Conservation (phyloP, 2,329 filamentous ascomycete species). For the Colletotrichum horii region DNA sequence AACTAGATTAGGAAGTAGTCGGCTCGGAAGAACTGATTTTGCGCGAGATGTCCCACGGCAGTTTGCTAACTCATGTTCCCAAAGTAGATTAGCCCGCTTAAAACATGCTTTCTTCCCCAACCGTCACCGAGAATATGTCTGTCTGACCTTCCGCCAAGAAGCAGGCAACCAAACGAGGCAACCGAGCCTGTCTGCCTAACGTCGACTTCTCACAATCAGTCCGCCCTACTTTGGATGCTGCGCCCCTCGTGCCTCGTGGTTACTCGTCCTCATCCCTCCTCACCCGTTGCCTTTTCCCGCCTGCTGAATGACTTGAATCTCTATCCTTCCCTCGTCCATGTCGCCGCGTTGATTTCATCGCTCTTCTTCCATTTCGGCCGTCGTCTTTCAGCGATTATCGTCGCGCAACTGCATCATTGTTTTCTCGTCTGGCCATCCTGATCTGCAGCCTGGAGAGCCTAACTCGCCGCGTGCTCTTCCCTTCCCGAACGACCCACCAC, state of each 20-base stretch:
- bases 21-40: neutral
- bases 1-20: neutral
- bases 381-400: neutral
- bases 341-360: neutral
- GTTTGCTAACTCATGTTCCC: neutral
- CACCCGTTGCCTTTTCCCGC: neutral
- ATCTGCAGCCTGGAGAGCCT: neutral
- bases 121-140: neutral
- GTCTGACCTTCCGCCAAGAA: neutral
- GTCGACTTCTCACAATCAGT: neutral
- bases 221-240: neutral
- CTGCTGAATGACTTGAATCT: conserved; percentile 1
- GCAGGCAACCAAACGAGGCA: neutral
- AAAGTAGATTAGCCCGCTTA: neutral
- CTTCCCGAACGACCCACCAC: conserved; percentile 17
- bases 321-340: neutral
- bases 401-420: neutral
- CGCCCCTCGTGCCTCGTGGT: neutral
- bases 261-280: neutral
- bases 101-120: neutral
- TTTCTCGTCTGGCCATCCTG: neutral
- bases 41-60: too few relatives aligned
- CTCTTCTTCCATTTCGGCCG: conserved; percentile 5
- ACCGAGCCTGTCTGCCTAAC: neutral
- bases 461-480: neutral